Evolutionary conservation across 2,329 filamentous ascomycete genomes (phyloP).

Genomic region (Penicillium sp.): DNA sequence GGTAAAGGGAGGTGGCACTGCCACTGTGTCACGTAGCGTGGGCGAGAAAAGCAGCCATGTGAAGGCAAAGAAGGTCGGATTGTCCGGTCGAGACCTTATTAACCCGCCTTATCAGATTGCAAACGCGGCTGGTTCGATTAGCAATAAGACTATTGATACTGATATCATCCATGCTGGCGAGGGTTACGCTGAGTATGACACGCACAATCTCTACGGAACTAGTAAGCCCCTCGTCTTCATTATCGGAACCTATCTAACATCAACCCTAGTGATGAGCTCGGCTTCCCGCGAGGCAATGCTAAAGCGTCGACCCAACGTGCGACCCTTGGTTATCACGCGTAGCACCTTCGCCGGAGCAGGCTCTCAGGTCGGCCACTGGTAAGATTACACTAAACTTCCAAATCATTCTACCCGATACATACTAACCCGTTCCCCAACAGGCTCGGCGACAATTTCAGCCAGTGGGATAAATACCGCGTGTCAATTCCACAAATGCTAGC

Average conservation of each 20-base stretch:
- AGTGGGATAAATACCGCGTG: conserved; percentile 59
- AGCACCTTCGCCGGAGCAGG: conserved; percentile 74
- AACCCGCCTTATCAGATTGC: conserved; percentile 64
- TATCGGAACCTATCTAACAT: not conserved
- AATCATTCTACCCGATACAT: conserved; percentile 35
- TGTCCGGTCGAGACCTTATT: conserved; percentile 62
- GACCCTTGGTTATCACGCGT: conserved; percentile 71
- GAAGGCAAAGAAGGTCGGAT: conserved; percentile 51
- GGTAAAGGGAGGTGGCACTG: not conserved
- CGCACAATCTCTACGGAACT: conserved; percentile 72
- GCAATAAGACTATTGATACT: conserved; percentile 62
- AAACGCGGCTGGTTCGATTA: conserved; percentile 55
- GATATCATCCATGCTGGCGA: conserved; percentile 64
- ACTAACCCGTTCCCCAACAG: conserved; percentile 18
- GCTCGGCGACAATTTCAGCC: conserved; percentile 60
- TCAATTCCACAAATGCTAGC: conserved; percentile 59
- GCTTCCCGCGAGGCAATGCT: conserved; percentile 65
- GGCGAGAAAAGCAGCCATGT: not conserved
- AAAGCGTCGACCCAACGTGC: conserved; percentile 58
- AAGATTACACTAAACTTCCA: conserved; percentile 1
- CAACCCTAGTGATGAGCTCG: conserved; percentile 61
- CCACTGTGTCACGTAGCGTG: not conserved
- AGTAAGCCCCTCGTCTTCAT: conserved; percentile 36
- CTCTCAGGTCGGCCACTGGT: conserved; percentile 55
- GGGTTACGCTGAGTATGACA: conserved; percentile 68